Base-by-base conservation (phyloP, 2,329 filamentous ascomycete species). In the Coleophoma cylindrospora region DNA sequence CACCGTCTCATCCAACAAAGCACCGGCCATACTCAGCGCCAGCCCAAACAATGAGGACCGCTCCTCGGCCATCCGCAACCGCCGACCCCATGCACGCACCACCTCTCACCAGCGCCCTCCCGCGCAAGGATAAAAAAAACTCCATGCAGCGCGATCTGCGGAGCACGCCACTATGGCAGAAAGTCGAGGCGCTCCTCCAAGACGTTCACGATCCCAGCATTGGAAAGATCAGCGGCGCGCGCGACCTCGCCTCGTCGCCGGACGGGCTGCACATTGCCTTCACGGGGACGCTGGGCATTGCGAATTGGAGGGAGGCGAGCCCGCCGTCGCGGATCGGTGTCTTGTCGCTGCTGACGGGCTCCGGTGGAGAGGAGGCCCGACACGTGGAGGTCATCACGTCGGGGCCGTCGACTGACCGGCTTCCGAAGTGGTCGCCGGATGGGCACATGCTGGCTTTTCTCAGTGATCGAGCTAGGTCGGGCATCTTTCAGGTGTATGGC, bases 341-440 rank as follows among this genome's bases (percentile, higher is more conserved):
- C 9, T 27, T 27, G 27, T 27, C 27, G 27, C 27, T 46, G 27
- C 27, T 46, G 14, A 11, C 44, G 8, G 19, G 15, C 33, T 3
- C 34, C 14, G 12, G 15, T 8, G 27, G 6, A 13, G 21, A 36
- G n/a, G n/a, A n/a, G n/a, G 22, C 12, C 27, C 8, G 12, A 15
- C 17, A 27, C 5, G 14, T 46, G 12, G 19, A 46, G 5, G 33
- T 46, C 15, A 46, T 46, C 33, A 36, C 27, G 3, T 4, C 27
- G 14, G 44, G 44, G 2, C 22, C 14, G 17, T 19, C 10, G 5
- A 34, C n/a, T 19, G 27, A 46, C 34, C n/a, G 17, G 14, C 32
- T 46, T 12, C 44, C 44, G 15, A 46, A 46, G 36, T 46, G 44
- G 44, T 46, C 44, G 3, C 44, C 44, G 46, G 38, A 49, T 45